Evolutionary conservation across 306 rosid genomes (phyloP).

Genomic region (Sindora glabra): DNA sequence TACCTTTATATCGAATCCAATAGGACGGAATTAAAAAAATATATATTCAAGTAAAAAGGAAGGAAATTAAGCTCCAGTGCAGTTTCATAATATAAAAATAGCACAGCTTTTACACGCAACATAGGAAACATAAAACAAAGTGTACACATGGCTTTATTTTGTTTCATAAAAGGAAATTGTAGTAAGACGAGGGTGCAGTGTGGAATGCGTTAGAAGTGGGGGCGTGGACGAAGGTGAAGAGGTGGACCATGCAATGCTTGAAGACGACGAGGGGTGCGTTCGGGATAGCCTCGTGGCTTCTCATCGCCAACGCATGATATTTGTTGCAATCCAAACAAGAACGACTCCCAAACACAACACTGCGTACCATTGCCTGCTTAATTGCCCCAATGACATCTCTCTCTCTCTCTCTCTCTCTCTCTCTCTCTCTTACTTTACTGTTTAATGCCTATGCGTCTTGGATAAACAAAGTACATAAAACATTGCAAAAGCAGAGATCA

Average conservation of each 20-base stretch:
- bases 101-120: no score
- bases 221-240: background rate
- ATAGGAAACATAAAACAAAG: no score
- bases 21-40: no score
- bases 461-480: no score
- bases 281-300: background rate
- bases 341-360: slow-evolving; percentile 36
- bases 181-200: no score
- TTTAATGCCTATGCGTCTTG: background rate
- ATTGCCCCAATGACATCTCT: slow-evolving; percentile 9
- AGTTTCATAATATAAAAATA: no score
- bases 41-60: no score
- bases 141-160: no score
- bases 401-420: background rate
- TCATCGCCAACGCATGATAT: slow-evolving; percentile 10
- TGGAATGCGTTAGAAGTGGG: background rate
- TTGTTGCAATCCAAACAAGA: slow-evolving; percentile 16
- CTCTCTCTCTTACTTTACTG: background rate
- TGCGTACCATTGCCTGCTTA: slow-evolving; percentile 31
- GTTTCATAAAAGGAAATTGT: no score
- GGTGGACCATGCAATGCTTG: slow-evolving; percentile 7
- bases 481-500: no score
- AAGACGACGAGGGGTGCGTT: slow-evolving; percentile 15
- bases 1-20: no score
- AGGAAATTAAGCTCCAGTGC: no score